Evolutionary conservation across 1,139 yeast genomes (phyloP), one percentile per base, ranked within the genome.

Genomic region (Yamadazyma oceani): DNA sequence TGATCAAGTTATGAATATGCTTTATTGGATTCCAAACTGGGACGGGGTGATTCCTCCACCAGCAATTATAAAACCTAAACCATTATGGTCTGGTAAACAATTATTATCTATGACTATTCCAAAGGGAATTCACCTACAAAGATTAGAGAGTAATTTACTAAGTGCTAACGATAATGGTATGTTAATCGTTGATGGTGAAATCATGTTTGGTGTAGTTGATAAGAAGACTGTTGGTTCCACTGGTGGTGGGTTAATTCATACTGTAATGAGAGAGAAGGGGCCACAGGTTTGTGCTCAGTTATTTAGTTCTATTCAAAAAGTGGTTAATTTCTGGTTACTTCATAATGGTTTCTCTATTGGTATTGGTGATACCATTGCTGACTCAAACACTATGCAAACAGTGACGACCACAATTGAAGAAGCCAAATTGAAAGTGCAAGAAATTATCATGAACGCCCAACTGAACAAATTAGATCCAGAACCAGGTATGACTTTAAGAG

Each of bases 401-500:
- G 89, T 94, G 53, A 92, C 97, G 1, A 82, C 85, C 41, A 90
- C 97, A 2, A 94, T 94, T 65, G 82, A 88, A 42, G 89, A 83
- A 47, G 98, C 98, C 14, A 92, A 92, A 62, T 78, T 76, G 38
- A 87, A 90, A 66, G 98, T 94, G 35, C 96, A 89, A 60, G 94
- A 86, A 53, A 90, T 90, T 43, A 92, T 94, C 45, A 68, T 78
- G 52, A 95, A 87, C 56, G 98, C 98, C 2, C 97, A 94, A 60
- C 82, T 77, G 39, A 92, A 92, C 57, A 74, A 75, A 44, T 73
- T 94, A 50, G 88, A 89, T 35, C 96, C 97, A 25, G 96, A 92
- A 58, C 97, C 97, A 24, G 99, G 99, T 83, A 94, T 94, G 98
- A 94, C 98, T 2, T 75, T 94, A 52, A 85, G 98, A 70, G 98